Evolutionary conservation across 1,284 basidiomycete genomes (phyloP).

Genomic region (Heterobasidion occidentale): DNA sequence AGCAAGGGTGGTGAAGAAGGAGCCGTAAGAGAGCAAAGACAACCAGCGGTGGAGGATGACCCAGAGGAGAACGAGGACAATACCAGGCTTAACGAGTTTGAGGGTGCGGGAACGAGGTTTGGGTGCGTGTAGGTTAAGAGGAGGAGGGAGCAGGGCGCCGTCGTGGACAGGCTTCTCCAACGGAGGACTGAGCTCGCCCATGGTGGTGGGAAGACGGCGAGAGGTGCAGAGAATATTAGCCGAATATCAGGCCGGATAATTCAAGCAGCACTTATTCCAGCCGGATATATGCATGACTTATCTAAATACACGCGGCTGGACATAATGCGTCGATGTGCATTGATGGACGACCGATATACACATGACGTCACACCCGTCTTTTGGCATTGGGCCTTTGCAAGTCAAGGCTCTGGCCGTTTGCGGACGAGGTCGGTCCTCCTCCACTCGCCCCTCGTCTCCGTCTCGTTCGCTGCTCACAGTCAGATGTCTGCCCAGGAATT

Average conservation of each 20-base stretch:
- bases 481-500: conserved; percentile 17
- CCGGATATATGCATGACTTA: no score
- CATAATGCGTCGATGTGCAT: no score
- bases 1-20: background rate
- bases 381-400: no score
- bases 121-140: background rate
- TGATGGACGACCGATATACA: no score
- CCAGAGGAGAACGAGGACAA: conserved; percentile 1
- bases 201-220: background rate
- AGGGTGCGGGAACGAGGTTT: background rate
- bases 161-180: background rate
- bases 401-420: background rate
- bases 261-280: no score
- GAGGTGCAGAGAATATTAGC: background rate
- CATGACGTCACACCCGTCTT: no score
- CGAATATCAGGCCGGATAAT: background rate
- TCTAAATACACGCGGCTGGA: no score
- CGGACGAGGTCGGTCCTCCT: background rate
- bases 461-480: background rate
- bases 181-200: conserved; percentile 1
- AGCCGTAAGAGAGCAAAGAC: background rate
- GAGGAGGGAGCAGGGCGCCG: background rate
- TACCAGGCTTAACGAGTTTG: conserved; percentile 1
- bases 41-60: conserved; percentile 6
- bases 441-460: background rate